Evolutionary conservation across 257 asterid species (phyloP).

Genomic region (Nyctanthes arbortristis): DNA sequence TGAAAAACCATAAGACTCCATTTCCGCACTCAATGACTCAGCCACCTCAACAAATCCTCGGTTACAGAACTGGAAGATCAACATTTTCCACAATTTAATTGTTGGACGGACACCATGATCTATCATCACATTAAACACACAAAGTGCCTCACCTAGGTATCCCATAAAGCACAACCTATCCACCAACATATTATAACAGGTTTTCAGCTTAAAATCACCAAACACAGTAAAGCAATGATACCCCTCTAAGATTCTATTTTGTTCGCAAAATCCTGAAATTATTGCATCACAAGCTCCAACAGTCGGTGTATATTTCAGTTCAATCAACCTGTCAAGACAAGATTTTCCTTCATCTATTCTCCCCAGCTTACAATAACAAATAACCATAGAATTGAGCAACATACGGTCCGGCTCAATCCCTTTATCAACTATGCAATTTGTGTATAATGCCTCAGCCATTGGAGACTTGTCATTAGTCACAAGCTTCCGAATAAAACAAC

Average conservation of each 20-base stretch:
- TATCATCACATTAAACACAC: conserved; percentile 43
- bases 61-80: conserved; percentile 46
- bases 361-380: conserved; percentile 58
- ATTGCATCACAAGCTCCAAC: conserved; percentile 47
- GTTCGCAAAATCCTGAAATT: conserved; percentile 31
- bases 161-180: conserved; percentile 44
- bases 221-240: conserved; percentile 39
- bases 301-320: conserved; percentile 31
- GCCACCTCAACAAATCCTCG: conserved; percentile 58
- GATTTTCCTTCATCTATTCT: conserved; percentile 53
- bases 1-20: conserved; percentile 50
- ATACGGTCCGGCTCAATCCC: conserved; percentile 31
- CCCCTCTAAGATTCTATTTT: conserved; percentile 43
- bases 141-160: conserved; percentile 47
- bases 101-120: conserved; percentile 45
- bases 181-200: conserved; percentile 54
- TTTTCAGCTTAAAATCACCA: conserved; percentile 24
- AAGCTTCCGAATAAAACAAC: conserved; percentile 45
- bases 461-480: conserved; percentile 39
- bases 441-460: conserved; percentile 45
- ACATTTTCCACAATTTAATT: conserved; percentile 46
- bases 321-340: conserved; percentile 38
- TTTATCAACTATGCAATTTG: conserved; percentile 28
- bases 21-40: conserved; percentile 42
- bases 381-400: conserved; percentile 52